Percentiles rank a stretch among this genome's conserved stretches.
Evolutionary conservation across 2,329 filamentous ascomycete genomes (phyloP).

Genomic region (Pseudopyrenochaeta lycopersici): DNA sequence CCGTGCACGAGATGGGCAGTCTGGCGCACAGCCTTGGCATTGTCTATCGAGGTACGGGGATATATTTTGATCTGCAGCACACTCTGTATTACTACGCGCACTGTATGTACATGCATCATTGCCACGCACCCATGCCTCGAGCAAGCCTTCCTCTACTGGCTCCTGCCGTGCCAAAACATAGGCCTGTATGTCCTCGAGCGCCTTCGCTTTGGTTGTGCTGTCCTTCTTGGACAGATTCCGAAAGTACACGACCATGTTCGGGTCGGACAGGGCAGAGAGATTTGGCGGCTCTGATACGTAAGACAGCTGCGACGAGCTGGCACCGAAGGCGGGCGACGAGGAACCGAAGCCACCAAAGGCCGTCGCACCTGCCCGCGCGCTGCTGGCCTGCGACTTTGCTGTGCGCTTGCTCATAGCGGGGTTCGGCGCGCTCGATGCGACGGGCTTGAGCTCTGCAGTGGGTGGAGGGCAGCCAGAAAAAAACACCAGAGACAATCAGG

Average conservation of each 20-base stretch:
- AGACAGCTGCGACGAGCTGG: constrained; percentile 72
- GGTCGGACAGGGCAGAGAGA: constrained; percentile 77
- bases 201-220: constrained; percentile 88
- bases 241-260: constrained; percentile 86
- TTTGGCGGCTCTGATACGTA: constrained; percentile 89
- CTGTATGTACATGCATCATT: constrained; percentile 39
- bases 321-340: constrained; percentile 53
- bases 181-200: constrained; percentile 81
- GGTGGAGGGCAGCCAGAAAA: too few species aligned
- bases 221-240: constrained; percentile 95
- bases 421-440: too few species aligned
- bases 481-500: background rate
- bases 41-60: constrained; percentile 89
- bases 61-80: constrained; percentile 77
- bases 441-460: too few species aligned
- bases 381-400: constrained; percentile 71
- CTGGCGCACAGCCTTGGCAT: constrained; percentile 85
- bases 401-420: constrained; percentile 65
- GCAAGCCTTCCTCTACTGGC: constrained; percentile 79
- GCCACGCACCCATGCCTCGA: constrained; percentile 83
- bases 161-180: constrained; percentile 68
- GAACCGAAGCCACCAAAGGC: constrained; percentile 52
- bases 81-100: constrained; percentile 48
- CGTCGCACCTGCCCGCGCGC: constrained; percentile 64
- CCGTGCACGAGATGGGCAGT: constrained; percentile 81